phyloP scores from a whole-genome alignment of 2,329 filamentous ascomycete species.

The Claviceps sp. region DNA sequence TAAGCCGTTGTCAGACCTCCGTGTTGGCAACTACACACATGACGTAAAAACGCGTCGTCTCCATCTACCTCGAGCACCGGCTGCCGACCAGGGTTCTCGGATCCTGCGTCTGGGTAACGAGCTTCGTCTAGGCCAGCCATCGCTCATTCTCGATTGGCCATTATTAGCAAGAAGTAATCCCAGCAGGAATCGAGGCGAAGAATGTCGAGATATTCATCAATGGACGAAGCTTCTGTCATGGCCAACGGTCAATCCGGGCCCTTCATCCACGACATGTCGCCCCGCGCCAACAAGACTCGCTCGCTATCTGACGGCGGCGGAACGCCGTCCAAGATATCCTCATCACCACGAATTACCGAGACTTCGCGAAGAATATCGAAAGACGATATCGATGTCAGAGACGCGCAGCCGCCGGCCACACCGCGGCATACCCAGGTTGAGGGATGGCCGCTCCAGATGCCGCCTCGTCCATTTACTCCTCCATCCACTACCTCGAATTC shows the following conservation, averaged over 20 bases:
- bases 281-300: slow-evolving; percentile 35
- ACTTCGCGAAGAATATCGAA: slow-evolving; percentile 45
- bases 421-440: slow-evolving; percentile 57
- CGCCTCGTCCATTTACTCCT: slow-evolving; percentile 22
- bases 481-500: slow-evolving; percentile 21
- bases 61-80: neutral
- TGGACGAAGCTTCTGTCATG: slow-evolving; percentile 22
- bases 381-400: slow-evolving; percentile 48
- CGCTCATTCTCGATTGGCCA: neutral
- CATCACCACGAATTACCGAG: slow-evolving; percentile 43
- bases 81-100: neutral
- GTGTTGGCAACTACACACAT: neutral
- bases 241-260: slow-evolving; percentile 13
- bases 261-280: slow-evolving; percentile 19
- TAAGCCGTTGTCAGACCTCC: neutral
- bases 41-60: neutral
- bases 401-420: slow-evolving; percentile 43
- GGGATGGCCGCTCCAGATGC: slow-evolving; percentile 36
- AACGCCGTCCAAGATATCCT: slow-evolving; percentile 42
- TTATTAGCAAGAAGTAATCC: neutral
- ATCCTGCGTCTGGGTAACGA: neutral
- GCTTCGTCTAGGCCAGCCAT: neutral
- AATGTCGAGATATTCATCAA: slow-evolving; percentile 3
- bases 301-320: slow-evolving; percentile 52
- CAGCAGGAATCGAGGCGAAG: neutral